phyloP scores from a whole-genome alignment of 768 basidiomycete species.

The Termitomyces sp. region DNA sequence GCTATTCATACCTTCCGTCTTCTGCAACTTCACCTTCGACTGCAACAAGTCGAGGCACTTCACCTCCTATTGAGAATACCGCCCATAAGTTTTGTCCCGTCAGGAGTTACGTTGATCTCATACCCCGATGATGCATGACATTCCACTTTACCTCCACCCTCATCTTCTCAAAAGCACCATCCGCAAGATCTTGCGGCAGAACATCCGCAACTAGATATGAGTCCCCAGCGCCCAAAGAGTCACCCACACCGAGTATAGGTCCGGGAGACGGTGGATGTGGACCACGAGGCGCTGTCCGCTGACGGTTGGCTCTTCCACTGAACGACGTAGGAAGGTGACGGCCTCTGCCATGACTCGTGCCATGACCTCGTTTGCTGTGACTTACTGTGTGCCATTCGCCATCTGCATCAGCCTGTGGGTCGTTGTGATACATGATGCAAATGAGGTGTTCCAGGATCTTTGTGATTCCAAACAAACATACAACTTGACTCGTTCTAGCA shows the following conservation, averaged over 20 bases:
- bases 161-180: constrained; percentile 51
- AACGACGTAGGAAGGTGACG: constrained; percentile 6
- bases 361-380: background rate
- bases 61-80: constrained; percentile 47
- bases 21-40: constrained; percentile 50
- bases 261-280: constrained; percentile 2
- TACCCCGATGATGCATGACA: constrained; percentile 71
- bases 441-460: background rate
- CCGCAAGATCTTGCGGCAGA: constrained; percentile 51
- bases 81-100: background rate
- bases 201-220: constrained; percentile 53
- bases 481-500: background rate
- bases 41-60: constrained; percentile 62
- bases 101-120: background rate
- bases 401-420: background rate
- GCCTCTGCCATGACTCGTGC: background rate
- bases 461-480: background rate
- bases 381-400: constrained; percentile 2
- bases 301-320: constrained; percentile 3
- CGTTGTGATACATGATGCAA: background rate
- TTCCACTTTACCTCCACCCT: constrained; percentile 66
- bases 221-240: constrained; percentile 59
- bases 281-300: background rate
- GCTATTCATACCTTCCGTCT: constrained; percentile 31
- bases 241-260: constrained; percentile 12